Evolutionary conservation across 2,329 filamentous ascomycete genomes (phyloP).

Genomic region (Diaporthe longicolla): DNA sequence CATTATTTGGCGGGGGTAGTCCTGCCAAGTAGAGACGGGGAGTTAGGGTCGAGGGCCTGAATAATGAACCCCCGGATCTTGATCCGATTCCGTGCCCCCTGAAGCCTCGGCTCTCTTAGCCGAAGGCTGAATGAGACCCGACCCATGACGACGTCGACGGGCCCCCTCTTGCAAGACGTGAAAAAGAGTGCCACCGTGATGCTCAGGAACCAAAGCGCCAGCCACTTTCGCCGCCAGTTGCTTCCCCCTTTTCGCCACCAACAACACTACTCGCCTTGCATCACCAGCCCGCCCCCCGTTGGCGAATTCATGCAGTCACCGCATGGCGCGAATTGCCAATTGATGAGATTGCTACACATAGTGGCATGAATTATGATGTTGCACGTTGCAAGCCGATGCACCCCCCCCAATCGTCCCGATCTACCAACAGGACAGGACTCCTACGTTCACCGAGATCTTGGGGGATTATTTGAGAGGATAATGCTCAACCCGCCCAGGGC

Average conservation of each 20-base stretch:
- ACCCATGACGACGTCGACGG: not conserved
- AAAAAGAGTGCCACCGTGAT: not conserved
- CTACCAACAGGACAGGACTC: not conserved
- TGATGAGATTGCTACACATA: too few species aligned
- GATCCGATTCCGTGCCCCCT: slow-evolving; percentile 15
- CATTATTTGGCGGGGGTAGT: not conserved
- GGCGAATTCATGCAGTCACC: too few species aligned
- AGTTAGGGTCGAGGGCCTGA: not conserved
- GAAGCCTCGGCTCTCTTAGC: not conserved
- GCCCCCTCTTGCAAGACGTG: not conserved
- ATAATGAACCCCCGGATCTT: slow-evolving; percentile 5
- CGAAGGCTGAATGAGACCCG: not conserved
- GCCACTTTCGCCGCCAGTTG: too few species aligned
- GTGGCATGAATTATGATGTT: too few species aligned
- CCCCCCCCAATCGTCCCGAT: not conserved
- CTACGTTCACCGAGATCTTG: not conserved
- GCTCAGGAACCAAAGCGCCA: not conserved
- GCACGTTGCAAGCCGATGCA: too few species aligned
- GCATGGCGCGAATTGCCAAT: too few species aligned
- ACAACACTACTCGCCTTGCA: too few species aligned
- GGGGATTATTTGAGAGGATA: not conserved
- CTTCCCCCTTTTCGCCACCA: too few species aligned
- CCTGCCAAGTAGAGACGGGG: not conserved
- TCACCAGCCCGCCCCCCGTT: too few species aligned
- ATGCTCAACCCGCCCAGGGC: not conserved